Evolutionary conservation across 805 yeast genomes (phyloP).

Genomic region (Ogataea allantospora): DNA sequence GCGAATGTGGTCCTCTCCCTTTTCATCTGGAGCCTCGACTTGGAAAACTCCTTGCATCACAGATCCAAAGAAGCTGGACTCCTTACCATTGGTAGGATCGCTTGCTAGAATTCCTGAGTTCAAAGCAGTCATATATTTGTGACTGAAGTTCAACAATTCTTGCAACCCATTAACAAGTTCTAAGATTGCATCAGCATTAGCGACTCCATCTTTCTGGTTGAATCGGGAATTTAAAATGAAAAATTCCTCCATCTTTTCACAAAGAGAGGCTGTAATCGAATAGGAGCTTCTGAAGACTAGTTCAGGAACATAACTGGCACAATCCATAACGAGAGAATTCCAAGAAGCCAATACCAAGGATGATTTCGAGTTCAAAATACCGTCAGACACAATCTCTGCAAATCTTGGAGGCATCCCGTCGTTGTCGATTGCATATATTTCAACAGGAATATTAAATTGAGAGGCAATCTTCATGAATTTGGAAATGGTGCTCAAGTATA

Average conservation of each 20-base stretch:
- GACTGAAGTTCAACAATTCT: constrained; percentile 58
- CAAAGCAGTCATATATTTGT: constrained; percentile 43
- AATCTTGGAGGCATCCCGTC: constrained; percentile 17
- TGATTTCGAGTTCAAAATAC: constrained; percentile 23
- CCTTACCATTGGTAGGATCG: constrained; percentile 24
- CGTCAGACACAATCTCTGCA: constrained; percentile 27
- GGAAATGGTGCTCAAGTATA: constrained; percentile 24
- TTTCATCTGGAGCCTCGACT: constrained; percentile 58
- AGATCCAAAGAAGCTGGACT: constrained; percentile 58
- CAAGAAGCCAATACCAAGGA: constrained; percentile 28
- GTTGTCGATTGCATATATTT: constrained; percentile 20
- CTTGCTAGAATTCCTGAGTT: constrained; percentile 19
- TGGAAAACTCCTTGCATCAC: constrained; percentile 79
- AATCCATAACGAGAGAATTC: constrained; percentile 25
- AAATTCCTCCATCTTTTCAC: constrained; percentile 27
- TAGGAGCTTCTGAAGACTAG: constrained; percentile 24
- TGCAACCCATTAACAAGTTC: constrained; percentile 59
- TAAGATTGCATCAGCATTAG: constrained; percentile 39
- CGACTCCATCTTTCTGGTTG: constrained; percentile 18
- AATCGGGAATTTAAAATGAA: constrained; percentile 21
- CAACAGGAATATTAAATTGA: constrained; percentile 13
- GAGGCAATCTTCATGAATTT: constrained; percentile 28
- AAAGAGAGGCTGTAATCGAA: constrained; percentile 27
- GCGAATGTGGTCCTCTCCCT: constrained; percentile 51
- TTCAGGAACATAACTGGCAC: constrained; percentile 27